Base-by-base conservation (phyloP, 208 protist species). In the Acanthamoeba polyphaga region DNA sequence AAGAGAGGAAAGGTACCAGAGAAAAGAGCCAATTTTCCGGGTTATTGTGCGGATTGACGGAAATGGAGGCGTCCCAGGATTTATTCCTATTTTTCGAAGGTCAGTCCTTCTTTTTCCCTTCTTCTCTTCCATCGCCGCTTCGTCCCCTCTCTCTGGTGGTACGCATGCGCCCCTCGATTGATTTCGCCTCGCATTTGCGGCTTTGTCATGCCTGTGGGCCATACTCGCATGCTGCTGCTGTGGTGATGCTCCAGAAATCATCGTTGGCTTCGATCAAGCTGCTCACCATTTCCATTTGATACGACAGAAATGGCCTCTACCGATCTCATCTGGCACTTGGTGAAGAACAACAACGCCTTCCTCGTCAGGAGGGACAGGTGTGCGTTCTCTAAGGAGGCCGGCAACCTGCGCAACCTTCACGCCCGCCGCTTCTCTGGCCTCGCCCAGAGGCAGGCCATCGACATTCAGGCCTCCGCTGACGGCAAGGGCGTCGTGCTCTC, bases 301-400 rank as follows among this genome's bases (percentile, higher is more conserved):
- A 43, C 38, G 38, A 43, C 38, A 43, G 72, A 95, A n/a, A 62
- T 84, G 29, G 94, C 94, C 82, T 96, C 90, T 34, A 34, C 55
- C 84, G 95, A 96, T 88, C 78, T 96, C 43, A 94, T 95, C 91
- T 96, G 88, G 89, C 87, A 66, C 34, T 32, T 96, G 58, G 46
- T 96, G 60, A 94, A 60, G 38, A 43, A 68, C 9, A 96, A 94
- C 90, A 94, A 96, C 90, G 87, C 95, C 46, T 96, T 92, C 90
- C 84, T 91, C 38, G 55, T 94, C 27, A 24, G 64, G 72, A 95
- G 76, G 80, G 55, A 62, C 53, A 70, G 80, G 58, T 29, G 64
- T 22, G 12, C 38, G 29, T 94, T 96, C 38, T 95, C 89, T 9
- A n/a, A 24, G 38, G 95, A 96, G 91, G 38, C 95, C 53, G 95